Evolutionary conservation across 2,329 filamentous ascomycete species (phyloP), one percentile per base, ranked within the genome.

Genomic region (Fusarium tupiense): DNA sequence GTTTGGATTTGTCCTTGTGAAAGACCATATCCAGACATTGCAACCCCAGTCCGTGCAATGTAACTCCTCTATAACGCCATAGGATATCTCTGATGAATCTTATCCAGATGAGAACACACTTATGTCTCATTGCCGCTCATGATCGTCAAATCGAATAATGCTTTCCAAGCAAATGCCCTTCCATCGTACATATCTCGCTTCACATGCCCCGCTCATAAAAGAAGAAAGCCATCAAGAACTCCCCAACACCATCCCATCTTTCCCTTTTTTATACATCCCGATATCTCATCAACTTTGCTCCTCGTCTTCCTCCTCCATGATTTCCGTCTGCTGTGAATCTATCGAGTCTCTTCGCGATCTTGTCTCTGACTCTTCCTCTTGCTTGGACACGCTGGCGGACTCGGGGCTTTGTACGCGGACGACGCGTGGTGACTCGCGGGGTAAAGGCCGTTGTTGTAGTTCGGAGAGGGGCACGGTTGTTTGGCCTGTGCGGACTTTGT

Each of bases 401-500:
- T 59, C 64, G 12, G 79, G 75, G 43, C 76, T 74, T 65, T 78
- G 78, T 26, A 77, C 73, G 67, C 74, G 72, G 56, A 81, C 74
- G 44, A 72, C 68, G 33, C 71, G 72, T 22, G 76, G 68, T 33
- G 75, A 49, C 50, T 63, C 69, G 67, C 61, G 59, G 71, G 73
- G 64, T 38, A 84, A 74, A 11, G 81, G 82, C 54, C 78, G 80
- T 35, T 64, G 79, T 76, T 90, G 84, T 26, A 94, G 85, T 52
- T 89, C 83, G 63, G 90, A 86, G 69, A 94, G 87, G 3, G 92
- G 91, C 35, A 93, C 86, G 65, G 88, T 84, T 61, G 90, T 88
- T 82, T 95, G 93, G 68, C 92, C 91, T 5, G 93, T 95, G 65
- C 88, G 88, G 74, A 95, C 86, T 82, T 95, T 95, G 85, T 94